Conservation (phyloP, 1,139 yeast genomes). For the Wickerhamiella pararugosa region DNA sequence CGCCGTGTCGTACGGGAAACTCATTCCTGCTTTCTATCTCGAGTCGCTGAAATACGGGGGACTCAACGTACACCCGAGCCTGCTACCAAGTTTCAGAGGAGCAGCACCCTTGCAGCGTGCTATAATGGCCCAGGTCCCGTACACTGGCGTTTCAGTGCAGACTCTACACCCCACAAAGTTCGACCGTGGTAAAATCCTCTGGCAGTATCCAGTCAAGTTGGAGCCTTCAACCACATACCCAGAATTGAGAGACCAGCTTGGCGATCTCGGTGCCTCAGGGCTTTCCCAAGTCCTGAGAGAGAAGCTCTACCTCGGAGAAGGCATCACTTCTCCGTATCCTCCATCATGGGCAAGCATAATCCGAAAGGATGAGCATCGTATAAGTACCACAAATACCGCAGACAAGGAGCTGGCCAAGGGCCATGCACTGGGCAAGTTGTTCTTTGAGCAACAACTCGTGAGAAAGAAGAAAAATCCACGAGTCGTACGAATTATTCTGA, state of each 20-base stretch:
- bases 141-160: conserved; percentile 80
- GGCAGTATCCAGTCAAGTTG: conserved; percentile 35
- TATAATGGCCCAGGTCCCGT: conserved; percentile 42
- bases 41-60: conserved; percentile 43
- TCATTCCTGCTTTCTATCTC: conserved; percentile 55
- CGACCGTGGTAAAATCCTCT: conserved; percentile 60
- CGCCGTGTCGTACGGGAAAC: conserved; percentile 79
- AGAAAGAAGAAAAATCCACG: conserved; percentile 1
- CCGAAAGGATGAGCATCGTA: conserved; percentile 6
- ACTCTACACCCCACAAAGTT: conserved; percentile 78
- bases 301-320: background rate
- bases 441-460: conserved; percentile 10
- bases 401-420: conserved; percentile 11
- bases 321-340: background rate
- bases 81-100: conserved; percentile 72
- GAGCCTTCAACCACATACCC: conserved; percentile 29
- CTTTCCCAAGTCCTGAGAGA: conserved; percentile 31
- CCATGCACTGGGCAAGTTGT: conserved; percentile 14
- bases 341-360: conserved; percentile 12
- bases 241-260: conserved; percentile 35
- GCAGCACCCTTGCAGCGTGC: conserved; percentile 84
- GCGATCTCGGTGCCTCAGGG: conserved; percentile 43
- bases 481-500: conserved; percentile 9
- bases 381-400: conserved; percentile 6
- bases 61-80: conserved; percentile 82